Evolutionary conservation across 768 basidiomycete species (phyloP), one percentile per base, ranked within the genome.

Genomic region (Boletus pseudo-olivaceus): DNA sequence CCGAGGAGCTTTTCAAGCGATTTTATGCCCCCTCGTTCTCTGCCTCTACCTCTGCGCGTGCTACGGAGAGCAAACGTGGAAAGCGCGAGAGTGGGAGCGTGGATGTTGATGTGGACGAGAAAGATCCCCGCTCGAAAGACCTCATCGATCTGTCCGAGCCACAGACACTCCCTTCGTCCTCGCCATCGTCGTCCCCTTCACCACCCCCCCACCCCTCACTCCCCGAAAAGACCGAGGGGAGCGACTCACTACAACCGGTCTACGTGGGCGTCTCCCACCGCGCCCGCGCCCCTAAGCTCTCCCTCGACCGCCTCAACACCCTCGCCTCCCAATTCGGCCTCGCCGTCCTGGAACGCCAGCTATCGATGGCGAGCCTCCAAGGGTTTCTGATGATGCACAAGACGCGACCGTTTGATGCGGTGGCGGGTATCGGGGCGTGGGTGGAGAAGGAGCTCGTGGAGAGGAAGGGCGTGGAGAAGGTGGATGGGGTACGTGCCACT

Each of bases 371-470:
- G 3, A 70, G 69, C 23, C 64, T 80, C 0, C 78, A 78, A 51
- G 81, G 84, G 4, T 88, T 82, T 65, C 67, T 91, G 55, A 87
- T 92, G 85, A 69, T 72, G 19, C 80, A 85, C 73, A 88, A 90
- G 67, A 74, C 72, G 7, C 68, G 78, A 5, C 87, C 88, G 0
- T 66, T 72, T 55, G 78, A 77, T 14, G 88, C 88, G 8, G 77
- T 83, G 14, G 66, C 68, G 23, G 73, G 75, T 3, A 67, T 76
- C 7, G 63, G 61, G 10, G 67, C 53, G 9, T 87, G 84, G 82
- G 74, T 85, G 10, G 75, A 77, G 54, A 74, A 75, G 59, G 78
- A 82, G 56, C 17, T 61, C 45, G n/a, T 29, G 19, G 56, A 57
- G 40, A 41, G 37, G n/a, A 44, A n/a, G 35, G 30, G 33, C 29